Base-by-base conservation (phyloP, 257 asterid genomes). In the Fraxinus cuspidata region DNA sequence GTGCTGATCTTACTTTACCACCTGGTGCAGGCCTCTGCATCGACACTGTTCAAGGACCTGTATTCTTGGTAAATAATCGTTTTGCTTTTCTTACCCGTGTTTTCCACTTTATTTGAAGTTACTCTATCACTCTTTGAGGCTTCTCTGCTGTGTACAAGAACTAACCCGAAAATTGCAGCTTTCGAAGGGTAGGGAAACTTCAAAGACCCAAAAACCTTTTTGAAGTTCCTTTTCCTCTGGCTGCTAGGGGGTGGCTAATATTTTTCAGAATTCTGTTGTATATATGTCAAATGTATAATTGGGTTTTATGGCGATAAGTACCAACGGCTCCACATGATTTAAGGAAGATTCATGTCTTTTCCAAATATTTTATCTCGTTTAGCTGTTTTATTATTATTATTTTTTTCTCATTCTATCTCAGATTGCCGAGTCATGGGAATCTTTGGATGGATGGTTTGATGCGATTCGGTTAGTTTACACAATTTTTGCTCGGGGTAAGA, bases 351-450 rank as follows among this genome's bases (percentile, higher is more conserved):
- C 25, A 19, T 11, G n/a, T 53, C 64, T 53, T 53, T 56, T 19
- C 65, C 12, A 19, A 56, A 56, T 53, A 19, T 5, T 53, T 53
- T 3, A n/a, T 53, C 65, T 56, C 12, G 1, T 56, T 18, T 56
- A n/a, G 65, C 65, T 51, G 21, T 16, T 51, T 18, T n/a, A 18
- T 18, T 51, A 6, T 51, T 51, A 19, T 67, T 29, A n/a, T n/a
- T 1, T 23, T 38, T 23, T 38, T 1, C 53, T 72, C 38, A 13
- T 25, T 70, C 77, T 70, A 6, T 53, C 81, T 71, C 90, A 96
- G 99, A 89, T 93, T 78, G 98, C 97, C 35, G 99, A 96, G 83
- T 90, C 99, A n/a, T 93, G 99, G 99, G 98, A 96, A 80, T 84
- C 90, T 74, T 83, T 96, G 87, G 99, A 96, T 19, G 96, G 97